Percentiles rank a stretch among this genome's conserved stretches.
Conservation (phyloP, 1,139 yeast species). For the Yamadazyma friedrichii region DNA sequence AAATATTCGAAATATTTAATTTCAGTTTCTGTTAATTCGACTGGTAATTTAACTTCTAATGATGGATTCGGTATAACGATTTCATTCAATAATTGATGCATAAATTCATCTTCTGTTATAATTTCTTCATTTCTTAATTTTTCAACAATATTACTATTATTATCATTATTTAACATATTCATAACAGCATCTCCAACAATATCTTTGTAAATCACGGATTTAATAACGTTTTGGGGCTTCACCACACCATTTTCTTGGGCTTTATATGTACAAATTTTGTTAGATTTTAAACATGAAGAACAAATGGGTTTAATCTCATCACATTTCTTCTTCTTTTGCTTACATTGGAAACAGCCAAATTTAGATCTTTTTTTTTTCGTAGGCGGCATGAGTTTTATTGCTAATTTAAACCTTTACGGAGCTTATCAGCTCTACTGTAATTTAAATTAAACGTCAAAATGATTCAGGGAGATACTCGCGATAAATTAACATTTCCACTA, state of each 20-base stretch:
- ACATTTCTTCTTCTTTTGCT: conserved; percentile 23
- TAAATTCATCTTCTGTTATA: not conserved
- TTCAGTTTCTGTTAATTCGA: conserved; percentile 19
- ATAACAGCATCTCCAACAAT: conserved; percentile 2
- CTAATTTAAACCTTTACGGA: too few relatives aligned
- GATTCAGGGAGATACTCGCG: too few relatives aligned
- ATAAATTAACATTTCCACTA: too few relatives aligned
- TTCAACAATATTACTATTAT: not conserved
- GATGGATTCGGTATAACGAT: conserved; percentile 2
- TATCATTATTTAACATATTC: not conserved
- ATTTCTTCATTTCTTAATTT: not conserved
- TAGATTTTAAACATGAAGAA: conserved; percentile 18
- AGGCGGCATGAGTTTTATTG: too few relatives aligned
- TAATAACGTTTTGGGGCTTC: not conserved
- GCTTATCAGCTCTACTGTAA: too few relatives aligned
- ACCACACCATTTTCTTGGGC: conserved; percentile 4
- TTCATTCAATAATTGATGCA: not conserved
- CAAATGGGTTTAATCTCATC: conserved; percentile 23
- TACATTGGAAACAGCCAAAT: conserved; percentile 18
- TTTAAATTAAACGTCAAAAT: too few relatives aligned
- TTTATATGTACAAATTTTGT: conserved; percentile 10
- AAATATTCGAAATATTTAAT: conserved; percentile 26
- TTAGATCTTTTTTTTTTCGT: conserved; percentile 7
- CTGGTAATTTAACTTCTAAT: conserved; percentile 11
- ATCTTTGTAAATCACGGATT: not conserved